Percentiles rank a stretch among this genome's conserved stretches.
Evolutionary conservation across 2,329 filamentous ascomycete genomes (phyloP).

Genomic region (Lachnellula hyalina): DNA sequence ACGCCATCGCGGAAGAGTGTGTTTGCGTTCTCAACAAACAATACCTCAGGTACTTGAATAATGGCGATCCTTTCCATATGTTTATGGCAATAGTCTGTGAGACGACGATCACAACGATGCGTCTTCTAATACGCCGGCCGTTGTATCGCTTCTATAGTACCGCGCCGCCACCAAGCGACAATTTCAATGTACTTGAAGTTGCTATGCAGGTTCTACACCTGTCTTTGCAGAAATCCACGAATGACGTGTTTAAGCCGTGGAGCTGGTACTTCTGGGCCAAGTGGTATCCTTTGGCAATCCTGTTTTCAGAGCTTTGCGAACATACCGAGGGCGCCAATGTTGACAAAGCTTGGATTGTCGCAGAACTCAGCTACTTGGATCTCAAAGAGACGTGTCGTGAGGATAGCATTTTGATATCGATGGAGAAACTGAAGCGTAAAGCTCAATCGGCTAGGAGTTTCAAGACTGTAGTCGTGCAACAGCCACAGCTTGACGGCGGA

Average conservation of each 20-base stretch:
- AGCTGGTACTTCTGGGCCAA: conserved; percentile 5
- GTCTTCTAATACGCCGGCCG: not conserved
- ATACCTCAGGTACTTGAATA: not conserved
- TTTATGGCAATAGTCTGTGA: conserved; percentile 1
- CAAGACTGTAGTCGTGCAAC: not conserved
- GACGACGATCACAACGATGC: not conserved
- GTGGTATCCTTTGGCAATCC: conserved; percentile 4
- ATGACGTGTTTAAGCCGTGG: not conserved
- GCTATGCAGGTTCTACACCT: conserved; percentile 1
- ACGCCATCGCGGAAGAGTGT: conserved; percentile 1
- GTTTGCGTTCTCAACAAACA: conserved; percentile 1
- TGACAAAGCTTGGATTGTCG: conserved; percentile 1
- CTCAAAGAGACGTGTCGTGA: not conserved
- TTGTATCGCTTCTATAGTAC: not conserved
- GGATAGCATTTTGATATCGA: not conserved
- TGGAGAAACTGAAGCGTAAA: conserved; percentile 1
- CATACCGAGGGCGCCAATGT: not conserved
- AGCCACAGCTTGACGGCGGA: too few species aligned
- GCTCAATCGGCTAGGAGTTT: not conserved
- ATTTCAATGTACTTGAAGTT: not conserved
- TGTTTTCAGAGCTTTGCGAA: conserved; percentile 5
- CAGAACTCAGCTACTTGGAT: not conserved
- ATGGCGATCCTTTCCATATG: not conserved
- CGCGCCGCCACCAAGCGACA: conserved; percentile 1
- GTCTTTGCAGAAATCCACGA: not conserved